These are phyloP conservation scores for Allium sativum DNA, from an alignment of 106 monocot genomes.

Conservation along the genomic window DNA sequence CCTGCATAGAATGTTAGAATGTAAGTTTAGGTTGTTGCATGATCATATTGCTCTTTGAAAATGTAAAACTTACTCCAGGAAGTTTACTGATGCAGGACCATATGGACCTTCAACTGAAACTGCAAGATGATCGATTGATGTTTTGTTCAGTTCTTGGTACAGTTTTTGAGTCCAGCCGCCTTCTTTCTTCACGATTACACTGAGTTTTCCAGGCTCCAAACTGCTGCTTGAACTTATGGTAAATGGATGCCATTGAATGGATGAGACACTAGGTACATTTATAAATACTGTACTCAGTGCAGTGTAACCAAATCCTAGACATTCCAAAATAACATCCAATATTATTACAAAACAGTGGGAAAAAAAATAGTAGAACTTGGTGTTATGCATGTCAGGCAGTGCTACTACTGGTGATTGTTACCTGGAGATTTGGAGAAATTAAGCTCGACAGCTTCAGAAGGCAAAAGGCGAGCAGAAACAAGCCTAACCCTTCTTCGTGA, in stretches of 20 bases:
- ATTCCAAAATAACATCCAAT: background rate
- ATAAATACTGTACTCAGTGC: constrained; percentile 47
- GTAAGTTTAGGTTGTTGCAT: no score
- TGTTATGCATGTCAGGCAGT: no score
- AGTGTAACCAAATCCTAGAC: constrained; percentile 26
- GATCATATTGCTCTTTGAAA: no score
- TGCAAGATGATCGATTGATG: constrained; percentile 18
- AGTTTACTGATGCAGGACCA: constrained; percentile 20
- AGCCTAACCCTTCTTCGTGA: constrained; percentile 36
- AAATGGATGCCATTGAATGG: constrained; percentile 75
- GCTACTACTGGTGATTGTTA: background rate
- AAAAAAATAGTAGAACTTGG: background rate
- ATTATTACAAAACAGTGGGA: background rate
- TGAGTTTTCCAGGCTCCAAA: constrained; percentile 48
- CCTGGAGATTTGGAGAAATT: constrained; percentile 78
- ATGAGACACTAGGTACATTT: constrained; percentile 48
- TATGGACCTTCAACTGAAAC: constrained; percentile 72
- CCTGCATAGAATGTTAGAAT: constrained; percentile 18
- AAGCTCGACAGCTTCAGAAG: constrained; percentile 56
- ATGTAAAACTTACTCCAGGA: no score
- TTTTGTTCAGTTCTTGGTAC: constrained; percentile 18
- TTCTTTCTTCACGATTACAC: constrained; percentile 67
- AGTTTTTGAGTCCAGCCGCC: constrained; percentile 68
- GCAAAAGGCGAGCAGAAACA: constrained; percentile 67
- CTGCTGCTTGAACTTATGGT: constrained; percentile 52